A percentile compares a stretch with the other conserved stretches of the same genome.
phyloP scores from a whole-genome alignment of 73 alveolate genomes.

The Paramecium caudatum region DNA sequence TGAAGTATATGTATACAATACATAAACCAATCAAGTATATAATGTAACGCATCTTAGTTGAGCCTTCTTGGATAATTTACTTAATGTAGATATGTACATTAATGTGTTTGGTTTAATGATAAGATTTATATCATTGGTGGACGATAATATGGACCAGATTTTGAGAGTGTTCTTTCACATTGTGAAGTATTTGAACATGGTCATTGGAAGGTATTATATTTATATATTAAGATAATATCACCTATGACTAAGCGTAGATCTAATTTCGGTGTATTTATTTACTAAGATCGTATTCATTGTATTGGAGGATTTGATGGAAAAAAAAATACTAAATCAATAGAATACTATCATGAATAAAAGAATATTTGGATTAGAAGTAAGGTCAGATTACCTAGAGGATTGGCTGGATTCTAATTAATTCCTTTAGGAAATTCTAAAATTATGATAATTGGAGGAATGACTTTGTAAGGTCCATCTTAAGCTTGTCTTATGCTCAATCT shows the following conservation, averaged over 20 bases:
- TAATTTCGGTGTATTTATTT: constrained; percentile 43
- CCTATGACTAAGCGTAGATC: constrained; percentile 66
- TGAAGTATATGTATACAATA: constrained; percentile 15
- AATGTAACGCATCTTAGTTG: constrained; percentile 5
- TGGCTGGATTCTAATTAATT: constrained; percentile 49
- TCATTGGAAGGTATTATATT: constrained; percentile 62
- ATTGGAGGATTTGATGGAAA: constrained; percentile 69
- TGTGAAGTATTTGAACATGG: constrained; percentile 51
- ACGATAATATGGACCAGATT: constrained; percentile 67
- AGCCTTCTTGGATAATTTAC: not conserved
- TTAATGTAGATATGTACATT: constrained; percentile 60
- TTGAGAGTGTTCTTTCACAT: constrained; percentile 65
- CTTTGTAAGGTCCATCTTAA: constrained; percentile 49
- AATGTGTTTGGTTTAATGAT: not conserved
- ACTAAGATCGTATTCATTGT: constrained; percentile 24
- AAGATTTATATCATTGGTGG: constrained; percentile 32
- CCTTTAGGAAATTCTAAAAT: constrained; percentile 13
- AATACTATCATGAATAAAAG: constrained; percentile 54
- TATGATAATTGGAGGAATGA: constrained; percentile 57
- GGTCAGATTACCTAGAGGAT: constrained; percentile 33
- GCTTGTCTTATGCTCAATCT: constrained; percentile 13
- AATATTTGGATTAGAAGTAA: constrained; percentile 53
- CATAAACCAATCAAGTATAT: constrained; percentile 19
- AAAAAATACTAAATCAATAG: constrained; percentile 48
- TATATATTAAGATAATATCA: constrained; percentile 11